A percentile compares a stretch with the other conserved stretches of the same genome.
These are phyloP conservation scores for Pseudozyma sp. DNA, from an alignment of 1,284 basidiomycete genomes.

Conservation along the genomic window DNA sequence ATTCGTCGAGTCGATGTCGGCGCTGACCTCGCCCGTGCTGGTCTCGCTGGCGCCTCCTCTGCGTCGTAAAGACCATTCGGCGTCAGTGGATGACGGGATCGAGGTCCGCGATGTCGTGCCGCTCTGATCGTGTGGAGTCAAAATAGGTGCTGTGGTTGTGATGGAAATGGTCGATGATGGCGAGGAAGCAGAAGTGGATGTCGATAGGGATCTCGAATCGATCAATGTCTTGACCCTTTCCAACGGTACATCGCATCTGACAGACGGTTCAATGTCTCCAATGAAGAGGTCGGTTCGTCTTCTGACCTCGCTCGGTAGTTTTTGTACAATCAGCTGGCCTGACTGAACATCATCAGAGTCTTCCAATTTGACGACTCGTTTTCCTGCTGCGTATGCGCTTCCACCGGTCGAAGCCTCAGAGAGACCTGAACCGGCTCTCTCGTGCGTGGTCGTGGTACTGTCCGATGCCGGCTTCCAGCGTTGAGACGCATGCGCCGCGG, in stretches of 20 bases:
- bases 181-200: constrained; percentile 21
- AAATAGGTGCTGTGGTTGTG: neutral
- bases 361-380: neutral
- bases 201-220: constrained; percentile 13
- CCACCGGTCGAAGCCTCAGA: neutral
- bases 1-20: constrained; percentile 18
- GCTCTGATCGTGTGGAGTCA: constrained; percentile 3
- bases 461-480: neutral
- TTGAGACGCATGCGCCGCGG: constrained; percentile 13
- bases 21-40: neutral
- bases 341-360: constrained; percentile 1
- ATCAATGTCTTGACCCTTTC: constrained; percentile 20
- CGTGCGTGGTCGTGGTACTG: neutral
- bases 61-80: constrained; percentile 6
- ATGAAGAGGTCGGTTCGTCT: constrained; percentile 20
- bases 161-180: constrained; percentile 17
- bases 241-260: constrained; percentile 34
- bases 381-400: neutral
- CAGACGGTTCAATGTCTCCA: constrained; percentile 11
- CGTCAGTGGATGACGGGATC: constrained; percentile 9
- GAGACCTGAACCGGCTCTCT: neutral
- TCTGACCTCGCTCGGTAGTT: constrained; percentile 20
- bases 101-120: constrained; percentile 11
- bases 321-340: constrained; percentile 1
- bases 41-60: neutral